Conservation (phyloP, 345 rosid genomes). For the Clausena lansium region DNA sequence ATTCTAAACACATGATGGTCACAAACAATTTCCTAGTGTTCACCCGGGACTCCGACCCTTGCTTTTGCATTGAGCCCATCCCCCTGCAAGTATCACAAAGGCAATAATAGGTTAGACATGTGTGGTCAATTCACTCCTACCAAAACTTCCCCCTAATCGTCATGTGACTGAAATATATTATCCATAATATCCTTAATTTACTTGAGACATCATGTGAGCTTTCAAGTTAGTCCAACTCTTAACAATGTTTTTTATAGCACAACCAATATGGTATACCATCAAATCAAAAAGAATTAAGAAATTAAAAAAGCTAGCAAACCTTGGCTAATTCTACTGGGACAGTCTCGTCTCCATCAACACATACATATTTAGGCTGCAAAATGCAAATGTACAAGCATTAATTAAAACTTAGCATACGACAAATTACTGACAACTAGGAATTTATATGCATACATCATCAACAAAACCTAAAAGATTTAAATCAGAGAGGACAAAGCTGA, state of each 20-base stretch:
- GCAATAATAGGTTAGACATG: background rate
- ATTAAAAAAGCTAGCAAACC: conserved; percentile 44
- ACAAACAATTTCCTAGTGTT: conserved; percentile 83
- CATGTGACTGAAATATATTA: too few relatives aligned
- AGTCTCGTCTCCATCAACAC: conserved; percentile 93
- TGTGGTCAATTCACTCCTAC: background rate
- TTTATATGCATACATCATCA: background rate
- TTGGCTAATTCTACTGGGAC: conserved; percentile 87
- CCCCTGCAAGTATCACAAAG: conserved; percentile 42
- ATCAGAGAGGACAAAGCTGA: background rate
- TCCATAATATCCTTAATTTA: background rate
- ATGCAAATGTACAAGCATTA: conserved; percentile 21
- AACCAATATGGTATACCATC: background rate
- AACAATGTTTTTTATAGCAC: too few relatives aligned
- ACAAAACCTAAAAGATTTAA: background rate
- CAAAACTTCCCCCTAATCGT: background rate
- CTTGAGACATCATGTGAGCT: background rate
- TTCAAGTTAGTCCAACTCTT: background rate
- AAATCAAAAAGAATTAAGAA: background rate
- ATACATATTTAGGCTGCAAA: conserved; percentile 82
- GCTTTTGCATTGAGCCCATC: conserved; percentile 95
- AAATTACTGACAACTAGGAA: background rate
- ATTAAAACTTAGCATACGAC: conserved; percentile 6
- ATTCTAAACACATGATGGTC: conserved; percentile 87
- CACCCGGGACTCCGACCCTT: conserved; percentile 90